Percentiles rank a stretch among this genome's conserved stretches.
Conservation (phyloP, 495 filamentous ascomycete species). For the Penicillium mononematosum region DNA sequence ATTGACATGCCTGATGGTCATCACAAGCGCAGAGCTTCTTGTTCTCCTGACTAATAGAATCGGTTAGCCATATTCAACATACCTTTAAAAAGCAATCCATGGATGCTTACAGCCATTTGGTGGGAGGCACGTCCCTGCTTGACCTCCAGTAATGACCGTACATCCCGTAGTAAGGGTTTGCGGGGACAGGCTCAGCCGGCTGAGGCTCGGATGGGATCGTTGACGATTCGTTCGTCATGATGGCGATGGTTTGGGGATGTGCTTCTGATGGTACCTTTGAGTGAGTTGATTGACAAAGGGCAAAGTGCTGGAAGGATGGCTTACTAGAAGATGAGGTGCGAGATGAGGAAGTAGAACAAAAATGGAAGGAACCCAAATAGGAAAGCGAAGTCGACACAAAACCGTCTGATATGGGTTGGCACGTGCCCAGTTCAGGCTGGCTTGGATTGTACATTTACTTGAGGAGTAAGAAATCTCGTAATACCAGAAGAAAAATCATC, state of each 20-base stretch:
- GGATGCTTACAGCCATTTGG: not conserved
- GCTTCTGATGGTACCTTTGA: not conserved
- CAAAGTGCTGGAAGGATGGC: not conserved
- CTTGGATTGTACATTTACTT: not conserved
- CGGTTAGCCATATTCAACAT: not conserved
- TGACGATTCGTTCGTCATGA: not conserved
- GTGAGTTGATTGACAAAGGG: not conserved
- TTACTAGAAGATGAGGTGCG: not conserved
- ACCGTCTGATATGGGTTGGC: not conserved
- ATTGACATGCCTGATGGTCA: not conserved
- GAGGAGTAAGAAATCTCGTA: not conserved
- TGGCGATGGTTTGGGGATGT: not conserved
- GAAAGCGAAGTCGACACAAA: not conserved
- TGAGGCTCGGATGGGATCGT: not conserved
- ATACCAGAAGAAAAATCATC: not conserved
- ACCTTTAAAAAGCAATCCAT: too few relatives aligned
- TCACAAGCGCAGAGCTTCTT: conserved; percentile 4
- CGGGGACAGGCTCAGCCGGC: not conserved
- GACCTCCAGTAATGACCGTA: not conserved
- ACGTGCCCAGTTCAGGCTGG: not conserved
- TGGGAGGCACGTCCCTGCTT: not conserved
- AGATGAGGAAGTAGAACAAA: not conserved
- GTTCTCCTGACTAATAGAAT: not conserved
- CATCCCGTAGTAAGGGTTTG: not conserved
- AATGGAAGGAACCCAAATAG: not conserved